Evolutionary conservation across 345 rosid species (phyloP), one percentile per base, ranked within the genome.

Genomic region (Brassica carinata): DNA sequence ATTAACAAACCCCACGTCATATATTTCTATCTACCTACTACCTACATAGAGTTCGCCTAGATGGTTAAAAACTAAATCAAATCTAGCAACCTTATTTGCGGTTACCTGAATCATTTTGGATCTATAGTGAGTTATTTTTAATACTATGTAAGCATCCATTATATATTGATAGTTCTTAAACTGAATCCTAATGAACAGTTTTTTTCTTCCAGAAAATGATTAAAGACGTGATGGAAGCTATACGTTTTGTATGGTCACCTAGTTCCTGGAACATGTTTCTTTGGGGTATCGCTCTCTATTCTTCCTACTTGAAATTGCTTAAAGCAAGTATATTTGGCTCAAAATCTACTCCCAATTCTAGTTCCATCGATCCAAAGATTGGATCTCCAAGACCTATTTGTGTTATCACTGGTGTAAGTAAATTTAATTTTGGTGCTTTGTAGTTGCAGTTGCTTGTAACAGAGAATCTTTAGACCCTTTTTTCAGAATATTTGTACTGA

Each of bases 251-350:
- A 31, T 84, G 33, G 19, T 80, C 88, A 1, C 66, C 81, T 26
- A 87, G 27, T 86, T 90, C 38, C 5, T 93, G 93, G 98, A 84
- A 86, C 69, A 90, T 95, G 93, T 86, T 79, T 0, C 67, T 86
- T 5, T 94, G 97, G 97, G 84, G 83, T 13, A 3, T 90, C 18
- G 84, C 89, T 17, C 84, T 94, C 23, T 5, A 87, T 63, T 64
- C 74, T 45, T 91, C 98, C 5, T 84, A 91, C 85, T 64, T 84
- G 38, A 87, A 85, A 29, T 76, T 93, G 85, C 82, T 82, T 76
- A 36, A n/a, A 76, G 73, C 48, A 73, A 84, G 82, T 65, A 74
- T 86, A 2, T 85, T 79, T 75, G 69, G 65, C 79, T 74, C 79
- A 15, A 77, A 29, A 74, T 15, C 77, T 43, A n/a, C 15, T 58